A percentile compares a stretch with the other conserved stretches of the same genome.
These are phyloP conservation scores for Lactarius evosmus DNA, from an alignment of 768 basidiomycete genomes.

Conservation along the genomic window DNA sequence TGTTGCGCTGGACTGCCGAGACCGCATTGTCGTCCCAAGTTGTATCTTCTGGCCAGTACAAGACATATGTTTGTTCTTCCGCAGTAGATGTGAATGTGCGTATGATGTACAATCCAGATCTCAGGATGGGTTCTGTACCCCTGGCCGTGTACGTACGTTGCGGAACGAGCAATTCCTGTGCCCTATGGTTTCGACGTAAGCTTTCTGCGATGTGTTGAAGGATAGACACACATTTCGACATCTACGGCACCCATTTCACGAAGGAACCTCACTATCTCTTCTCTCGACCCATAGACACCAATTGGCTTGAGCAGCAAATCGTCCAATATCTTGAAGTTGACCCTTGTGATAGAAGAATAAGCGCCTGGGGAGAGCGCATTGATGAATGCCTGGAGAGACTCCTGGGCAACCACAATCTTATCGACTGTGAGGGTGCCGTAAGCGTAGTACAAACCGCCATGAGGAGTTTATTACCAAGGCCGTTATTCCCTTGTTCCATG, in stretches of 20 bases:
- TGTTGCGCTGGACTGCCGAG: conserved; percentile 47
- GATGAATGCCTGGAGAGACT: conserved; percentile 44
- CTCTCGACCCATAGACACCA: conserved; percentile 56
- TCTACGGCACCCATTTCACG: conserved; percentile 38
- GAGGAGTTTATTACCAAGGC: conserved; percentile 42
- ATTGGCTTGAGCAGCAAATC: conserved; percentile 45
- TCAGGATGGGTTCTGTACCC: conserved; percentile 34
- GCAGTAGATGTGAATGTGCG: conserved; percentile 24
- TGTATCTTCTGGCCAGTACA: conserved; percentile 61
- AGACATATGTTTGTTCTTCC: conserved; percentile 41
- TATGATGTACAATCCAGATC: conserved; percentile 52
- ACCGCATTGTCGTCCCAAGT: conserved; percentile 55
- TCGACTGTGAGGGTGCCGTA: conserved; percentile 44
- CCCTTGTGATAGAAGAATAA: conserved; percentile 50
- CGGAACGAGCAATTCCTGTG: conserved; percentile 25
- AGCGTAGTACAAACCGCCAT: neutral
- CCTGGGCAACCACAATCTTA: conserved; percentile 58
- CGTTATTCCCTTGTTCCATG: conserved; percentile 47
- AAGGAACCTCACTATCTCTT: conserved; percentile 48
- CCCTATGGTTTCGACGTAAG: conserved; percentile 22
- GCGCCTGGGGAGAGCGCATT: no score
- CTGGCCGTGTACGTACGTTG: conserved; percentile 19
- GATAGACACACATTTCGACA: conserved; percentile 39
- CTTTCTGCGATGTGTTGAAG: neutral
- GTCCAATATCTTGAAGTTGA: conserved; percentile 55